phyloP scores from a whole-genome alignment of 768 basidiomycete species.

The Pholiota conissans region DNA sequence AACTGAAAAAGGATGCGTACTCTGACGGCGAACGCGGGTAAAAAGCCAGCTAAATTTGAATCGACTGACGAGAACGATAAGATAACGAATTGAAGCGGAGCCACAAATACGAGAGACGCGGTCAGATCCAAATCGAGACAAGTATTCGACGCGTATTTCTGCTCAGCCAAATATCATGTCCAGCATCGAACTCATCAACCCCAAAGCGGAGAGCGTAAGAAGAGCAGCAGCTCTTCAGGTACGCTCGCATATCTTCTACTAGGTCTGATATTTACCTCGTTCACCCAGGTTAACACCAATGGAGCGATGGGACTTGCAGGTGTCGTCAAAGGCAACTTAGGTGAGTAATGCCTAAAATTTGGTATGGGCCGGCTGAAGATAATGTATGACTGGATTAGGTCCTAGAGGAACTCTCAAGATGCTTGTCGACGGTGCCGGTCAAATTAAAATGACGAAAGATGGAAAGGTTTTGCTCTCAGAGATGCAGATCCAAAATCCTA shows the following conservation, averaged over 20 bases:
- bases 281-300: slow-evolving; percentile 78
- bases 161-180: slow-evolving; percentile 44
- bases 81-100: slow-evolving; percentile 27
- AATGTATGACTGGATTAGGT: slow-evolving; percentile 43
- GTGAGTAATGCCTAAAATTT: slow-evolving; percentile 42
- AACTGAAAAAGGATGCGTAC: no score
- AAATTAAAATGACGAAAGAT: slow-evolving; percentile 99
- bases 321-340: slow-evolving; percentile 96
- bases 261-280: slow-evolving; percentile 13
- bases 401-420: slow-evolving; percentile 98
- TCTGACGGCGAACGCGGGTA: no score
- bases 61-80: slow-evolving; percentile 9
- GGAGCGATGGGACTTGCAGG: slow-evolving; percentile 97
- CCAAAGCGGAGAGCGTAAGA: slow-evolving; percentile 91
- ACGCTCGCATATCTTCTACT: slow-evolving; percentile 8
- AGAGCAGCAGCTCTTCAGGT: slow-evolving; percentile 92
- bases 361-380: background rate
- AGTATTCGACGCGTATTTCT: slow-evolving; percentile 27
- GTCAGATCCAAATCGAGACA: slow-evolving; percentile 19
- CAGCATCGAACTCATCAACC: slow-evolving; percentile 94
- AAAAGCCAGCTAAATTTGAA: no score
- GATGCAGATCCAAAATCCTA: slow-evolving; percentile 99
- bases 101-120: slow-evolving; percentile 23
- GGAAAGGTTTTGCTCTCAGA: slow-evolving; percentile 97
- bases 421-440: slow-evolving; percentile 97